A percentile compares a stretch with the other conserved stretches of the same genome.
phyloP scores from a whole-genome alignment of 805 yeast species.

The Yamadazyma scolyti region DNA sequence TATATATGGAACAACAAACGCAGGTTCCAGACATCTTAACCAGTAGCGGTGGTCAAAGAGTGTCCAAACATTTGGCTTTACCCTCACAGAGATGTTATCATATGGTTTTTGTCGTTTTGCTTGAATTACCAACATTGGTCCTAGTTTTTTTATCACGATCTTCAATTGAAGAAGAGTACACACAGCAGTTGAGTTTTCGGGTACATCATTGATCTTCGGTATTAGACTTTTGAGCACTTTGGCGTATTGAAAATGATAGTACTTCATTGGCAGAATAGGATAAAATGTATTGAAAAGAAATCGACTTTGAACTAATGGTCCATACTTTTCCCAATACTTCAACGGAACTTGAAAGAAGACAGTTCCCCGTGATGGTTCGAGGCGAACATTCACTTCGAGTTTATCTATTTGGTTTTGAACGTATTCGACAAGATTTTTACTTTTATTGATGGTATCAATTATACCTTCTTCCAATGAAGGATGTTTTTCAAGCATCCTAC shows the following conservation, averaged over 20 bases:
- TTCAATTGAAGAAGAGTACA: slow-evolving; percentile 20
- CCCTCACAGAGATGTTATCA: background rate
- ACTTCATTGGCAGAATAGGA: slow-evolving; percentile 28
- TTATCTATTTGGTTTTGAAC: slow-evolving; percentile 2
- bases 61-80: slow-evolving; percentile 18
- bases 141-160: slow-evolving; percentile 10
- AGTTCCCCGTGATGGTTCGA: no score
- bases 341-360: background rate
- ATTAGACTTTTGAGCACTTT: slow-evolving; percentile 29
- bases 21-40: slow-evolving; percentile 18
- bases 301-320: slow-evolving; percentile 21
- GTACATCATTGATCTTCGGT: slow-evolving; percentile 17
- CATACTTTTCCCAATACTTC: slow-evolving; percentile 2
- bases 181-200: slow-evolving; percentile 2
- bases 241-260: slow-evolving; percentile 39
- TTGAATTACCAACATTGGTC: slow-evolving; percentile 6
- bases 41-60: slow-evolving; percentile 40
- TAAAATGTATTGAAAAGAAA: slow-evolving; percentile 23
- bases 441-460: slow-evolving; percentile 7
- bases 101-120: slow-evolving; percentile 18
- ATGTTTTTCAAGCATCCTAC: slow-evolving; percentile 24
- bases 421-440: slow-evolving; percentile 7
- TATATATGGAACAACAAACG: slow-evolving; percentile 15
- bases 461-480: slow-evolving; percentile 10
- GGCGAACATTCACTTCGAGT: slow-evolving; percentile 4